Percentiles rank a stretch among this genome's conserved stretches.
Evolutionary conservation across 768 basidiomycete species (phyloP).

Genomic region (Cubamyces sp.): DNA sequence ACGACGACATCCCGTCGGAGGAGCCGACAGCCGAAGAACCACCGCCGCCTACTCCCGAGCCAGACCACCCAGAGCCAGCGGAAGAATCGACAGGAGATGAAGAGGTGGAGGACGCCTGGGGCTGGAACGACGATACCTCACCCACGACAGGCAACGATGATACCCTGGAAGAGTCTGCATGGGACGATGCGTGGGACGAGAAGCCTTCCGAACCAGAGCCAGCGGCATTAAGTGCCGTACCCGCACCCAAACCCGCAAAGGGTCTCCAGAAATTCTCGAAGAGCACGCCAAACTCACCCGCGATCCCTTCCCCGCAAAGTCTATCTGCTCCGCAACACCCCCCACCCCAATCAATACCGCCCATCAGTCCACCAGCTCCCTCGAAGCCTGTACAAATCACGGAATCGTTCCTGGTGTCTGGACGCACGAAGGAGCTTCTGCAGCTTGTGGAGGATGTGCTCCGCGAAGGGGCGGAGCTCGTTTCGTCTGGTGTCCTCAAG

Average conservation of each 20-base stretch:
- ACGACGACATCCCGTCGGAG: constrained; percentile 19
- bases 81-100: constrained; percentile 55
- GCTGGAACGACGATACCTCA: constrained; percentile 64
- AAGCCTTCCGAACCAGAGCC: constrained; percentile 13
- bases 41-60: constrained; percentile 8
- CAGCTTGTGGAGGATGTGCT: constrained; percentile 63
- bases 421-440: constrained; percentile 55
- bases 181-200: constrained; percentile 54
- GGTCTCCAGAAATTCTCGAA: constrained; percentile 64
- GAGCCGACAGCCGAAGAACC: constrained; percentile 10
- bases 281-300: constrained; percentile 34
- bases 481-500: constrained; percentile 57
- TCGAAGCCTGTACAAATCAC: constrained; percentile 32
- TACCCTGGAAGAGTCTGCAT: constrained; percentile 60
- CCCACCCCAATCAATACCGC: constrained; percentile 24
- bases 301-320: constrained; percentile 18
- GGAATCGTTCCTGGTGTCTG: constrained; percentile 66
- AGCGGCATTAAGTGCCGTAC: constrained; percentile 32
- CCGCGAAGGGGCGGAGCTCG: constrained; percentile 67
- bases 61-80: constrained; percentile 21
- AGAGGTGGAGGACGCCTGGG: constrained; percentile 50
- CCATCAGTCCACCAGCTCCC: constrained; percentile 16
- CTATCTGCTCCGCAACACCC: constrained; percentile 12
- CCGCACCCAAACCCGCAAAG: constrained; percentile 54
- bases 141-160: constrained; percentile 37